A percentile compares a stretch with the other conserved stretches of the same genome.
phyloP scores from a whole-genome alignment of 148 eudicot genomes.

The Rhododendron ovatum region DNA sequence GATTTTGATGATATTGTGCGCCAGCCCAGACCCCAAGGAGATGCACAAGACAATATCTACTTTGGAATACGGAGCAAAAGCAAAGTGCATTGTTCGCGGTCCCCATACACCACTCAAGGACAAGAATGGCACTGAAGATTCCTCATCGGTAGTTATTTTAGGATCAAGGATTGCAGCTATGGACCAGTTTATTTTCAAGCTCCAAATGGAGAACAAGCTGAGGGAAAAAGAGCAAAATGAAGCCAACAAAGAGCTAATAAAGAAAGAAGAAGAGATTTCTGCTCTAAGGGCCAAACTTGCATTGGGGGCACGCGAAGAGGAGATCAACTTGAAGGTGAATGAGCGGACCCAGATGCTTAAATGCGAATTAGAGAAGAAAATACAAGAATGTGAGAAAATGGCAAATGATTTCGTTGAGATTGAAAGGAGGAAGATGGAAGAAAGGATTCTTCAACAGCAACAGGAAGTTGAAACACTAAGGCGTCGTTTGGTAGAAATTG shows the following conservation, averaged over 20 bases:
- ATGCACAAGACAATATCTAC: slow-evolving; percentile 89
- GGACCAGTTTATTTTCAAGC: slow-evolving; percentile 81
- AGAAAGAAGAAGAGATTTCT: slow-evolving; percentile 82
- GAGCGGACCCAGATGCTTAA: slow-evolving; percentile 51
- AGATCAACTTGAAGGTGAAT: slow-evolving; percentile 69
- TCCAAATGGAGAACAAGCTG: slow-evolving; percentile 77
- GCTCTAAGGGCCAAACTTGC: slow-evolving; percentile 58
- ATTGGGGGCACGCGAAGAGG: slow-evolving; percentile 60
- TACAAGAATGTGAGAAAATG: slow-evolving; percentile 74
- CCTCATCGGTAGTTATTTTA: slow-evolving; percentile 57
- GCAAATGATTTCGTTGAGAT: slow-evolving; percentile 65
- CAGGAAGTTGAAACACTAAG: slow-evolving; percentile 71
- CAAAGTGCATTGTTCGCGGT: slow-evolving; percentile 92
- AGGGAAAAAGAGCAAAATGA: slow-evolving; percentile 76
- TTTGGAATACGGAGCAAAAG: slow-evolving; percentile 98
- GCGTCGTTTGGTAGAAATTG: slow-evolving; percentile 72
- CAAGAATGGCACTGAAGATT: slow-evolving; percentile 43
- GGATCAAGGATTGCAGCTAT: slow-evolving; percentile 83
- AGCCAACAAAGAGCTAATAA: slow-evolving; percentile 62
- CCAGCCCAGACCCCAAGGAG: slow-evolving; percentile 94
- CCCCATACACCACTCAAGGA: slow-evolving; percentile 75
- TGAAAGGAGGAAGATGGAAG: slow-evolving; percentile 88
- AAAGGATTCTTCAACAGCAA: slow-evolving; percentile 59
- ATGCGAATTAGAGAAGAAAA: slow-evolving; percentile 59
- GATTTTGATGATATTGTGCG: slow-evolving; percentile 90